Base-by-base conservation (phyloP, 768 basidiomycete species). In the Boletus sensibilis region DNA sequence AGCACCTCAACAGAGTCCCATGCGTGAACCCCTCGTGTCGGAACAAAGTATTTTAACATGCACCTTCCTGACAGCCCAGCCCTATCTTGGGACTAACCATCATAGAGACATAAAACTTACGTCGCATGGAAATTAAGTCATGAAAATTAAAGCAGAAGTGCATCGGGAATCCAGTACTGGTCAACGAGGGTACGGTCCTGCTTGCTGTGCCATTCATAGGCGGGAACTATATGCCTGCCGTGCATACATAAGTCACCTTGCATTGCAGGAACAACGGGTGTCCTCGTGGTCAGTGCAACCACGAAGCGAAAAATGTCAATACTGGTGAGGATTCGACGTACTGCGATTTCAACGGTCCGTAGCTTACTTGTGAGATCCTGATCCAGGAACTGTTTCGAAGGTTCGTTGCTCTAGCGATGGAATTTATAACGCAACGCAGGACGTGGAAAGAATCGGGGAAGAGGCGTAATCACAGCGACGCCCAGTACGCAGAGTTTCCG, bases 301-400 rank as follows among this genome's bases (percentile, higher is more conserved):
- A 53, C 60, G 62, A 60, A 65, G 55, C 51, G 31, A 65, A 57
- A 56, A 44, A 70, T 70, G 68, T 46, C 68, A 31, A 65, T 70
- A 58, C 56, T 71, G 67, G 68, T 70, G 53, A 67, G 68, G 45
- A 44, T 42, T 63, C 53, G 35, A 63, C 38, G 34, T 51, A 60
- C 43, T 59, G 53, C 18, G 50, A 53, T 49, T 27, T 40, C 53
- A 41, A 49, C 20, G 40, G 45, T 20, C 46, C 38, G 51, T 58
- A 40, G 52, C 69, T 69, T 54, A 69, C 53, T 55, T 29, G 50
- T 25, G 13, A 38, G 50, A 23, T 31, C 48, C 37, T 45, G 39
- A 56, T 58, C 20, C 48, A 70, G 68, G 60, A 54, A 39, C 43
- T 69, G 44, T 52, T 70, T 45, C 67, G 43, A 51, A 61, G 37